Conservation (phyloP, 2,329 filamentous ascomycete genomes). For the Helotiales sp. region DNA sequence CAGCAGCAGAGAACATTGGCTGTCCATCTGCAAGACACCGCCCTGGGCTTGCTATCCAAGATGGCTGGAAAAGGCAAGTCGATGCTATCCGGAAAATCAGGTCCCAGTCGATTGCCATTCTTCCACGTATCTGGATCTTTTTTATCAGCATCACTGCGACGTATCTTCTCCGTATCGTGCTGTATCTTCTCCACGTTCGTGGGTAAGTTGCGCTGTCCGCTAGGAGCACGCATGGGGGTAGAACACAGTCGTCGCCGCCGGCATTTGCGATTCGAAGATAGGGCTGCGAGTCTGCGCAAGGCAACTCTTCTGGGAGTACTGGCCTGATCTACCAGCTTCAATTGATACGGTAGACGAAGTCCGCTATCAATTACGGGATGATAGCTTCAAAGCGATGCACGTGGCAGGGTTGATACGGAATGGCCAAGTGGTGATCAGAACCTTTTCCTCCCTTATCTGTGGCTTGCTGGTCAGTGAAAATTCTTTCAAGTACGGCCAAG, state of each 20-base stretch:
- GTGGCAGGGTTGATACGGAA: slow-evolving; percentile 13
- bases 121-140: neutral
- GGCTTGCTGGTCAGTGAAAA: slow-evolving; percentile 8
- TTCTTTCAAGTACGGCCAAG: slow-evolving; percentile 16
- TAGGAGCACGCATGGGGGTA: neutral
- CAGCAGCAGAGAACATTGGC: neutral
- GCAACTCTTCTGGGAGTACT: neutral
- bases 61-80: slow-evolving; percentile 18
- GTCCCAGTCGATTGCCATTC: slow-evolving; percentile 6
- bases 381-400: slow-evolving; percentile 1
- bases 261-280: neutral
- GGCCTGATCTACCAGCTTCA: neutral
- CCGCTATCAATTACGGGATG: slow-evolving; percentile 1
- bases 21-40: slow-evolving; percentile 2
- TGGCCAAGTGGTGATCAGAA: neutral
- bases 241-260: neutral
- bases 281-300: neutral
- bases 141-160: neutral
- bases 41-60: slow-evolving; percentile 9
- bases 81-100: slow-evolving; percentile 17
- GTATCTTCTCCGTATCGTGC: neutral
- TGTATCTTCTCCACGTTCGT: slow-evolving; percentile 5
- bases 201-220: neutral
- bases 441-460: slow-evolving; percentile 23
- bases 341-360: neutral